Percentiles rank a stretch among this genome's conserved stretches.
These are phyloP conservation scores for Allomyces macrogynus DNA, from an alignment of 192 early-diverging fungal genomes.

Conservation along the genomic window DNA sequence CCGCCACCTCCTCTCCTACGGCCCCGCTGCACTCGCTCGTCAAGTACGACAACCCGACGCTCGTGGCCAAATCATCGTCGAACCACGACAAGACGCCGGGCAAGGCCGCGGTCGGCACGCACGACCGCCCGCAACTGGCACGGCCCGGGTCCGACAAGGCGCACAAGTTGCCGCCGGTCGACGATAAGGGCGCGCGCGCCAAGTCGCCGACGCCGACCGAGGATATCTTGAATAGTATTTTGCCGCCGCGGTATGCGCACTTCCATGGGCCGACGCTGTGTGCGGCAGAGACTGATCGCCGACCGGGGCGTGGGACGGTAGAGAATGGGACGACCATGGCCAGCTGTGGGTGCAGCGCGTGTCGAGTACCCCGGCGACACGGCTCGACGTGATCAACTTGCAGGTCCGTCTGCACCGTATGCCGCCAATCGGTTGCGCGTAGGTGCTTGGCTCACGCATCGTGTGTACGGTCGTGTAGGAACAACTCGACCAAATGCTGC, in stretches of 20 bases:
- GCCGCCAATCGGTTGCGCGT: too few relatives aligned
- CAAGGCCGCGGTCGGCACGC: constrained; percentile 6
- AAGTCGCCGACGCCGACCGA: constrained; percentile 41
- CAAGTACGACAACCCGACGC: constrained; percentile 38
- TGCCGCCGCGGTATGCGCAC: constrained; percentile 33
- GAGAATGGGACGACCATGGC: constrained; percentile 40
- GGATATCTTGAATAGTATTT: constrained; percentile 38
- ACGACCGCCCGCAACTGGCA: constrained; percentile 6
- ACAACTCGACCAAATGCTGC: constrained; percentile 43
- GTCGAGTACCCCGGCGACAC: constrained; percentile 35
- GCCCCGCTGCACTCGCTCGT: constrained; percentile 21
- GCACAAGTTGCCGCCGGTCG: constrained; percentile 18
- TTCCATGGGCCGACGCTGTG: too few relatives aligned
- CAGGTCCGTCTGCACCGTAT: constrained; percentile 8
- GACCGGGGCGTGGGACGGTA: too few relatives aligned
- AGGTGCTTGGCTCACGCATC: too few relatives aligned
- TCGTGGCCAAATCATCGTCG: constrained; percentile 24
- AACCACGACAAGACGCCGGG: constrained; percentile 2
- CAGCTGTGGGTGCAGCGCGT: constrained; percentile 45
- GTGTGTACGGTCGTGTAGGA: too few relatives aligned
- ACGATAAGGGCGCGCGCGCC: constrained; percentile 25
- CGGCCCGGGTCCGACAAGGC: constrained; percentile 2
- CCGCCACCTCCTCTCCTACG: too few relatives aligned
- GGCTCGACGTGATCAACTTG: constrained; percentile 32
- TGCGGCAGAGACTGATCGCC: too few relatives aligned